Percentiles rank a stretch among this genome's conserved stretches.
phyloP scores from a whole-genome alignment of 164 flowering plant genomes.

The Paratinospora sagittata region DNA sequence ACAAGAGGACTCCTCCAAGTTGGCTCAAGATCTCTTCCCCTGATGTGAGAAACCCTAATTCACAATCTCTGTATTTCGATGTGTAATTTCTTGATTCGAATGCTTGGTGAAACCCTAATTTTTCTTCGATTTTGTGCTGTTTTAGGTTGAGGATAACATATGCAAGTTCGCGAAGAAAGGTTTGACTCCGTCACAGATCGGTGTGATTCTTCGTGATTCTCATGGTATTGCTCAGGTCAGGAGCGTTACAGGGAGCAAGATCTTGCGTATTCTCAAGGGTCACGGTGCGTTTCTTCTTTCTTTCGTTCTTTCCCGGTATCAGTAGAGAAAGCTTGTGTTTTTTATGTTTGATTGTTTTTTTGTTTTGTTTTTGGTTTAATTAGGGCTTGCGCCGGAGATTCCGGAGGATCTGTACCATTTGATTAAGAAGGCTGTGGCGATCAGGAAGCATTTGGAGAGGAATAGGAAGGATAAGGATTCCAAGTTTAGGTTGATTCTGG shows the following conservation, averaged over 20 bases:
- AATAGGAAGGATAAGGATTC: slow-evolving; percentile 97
- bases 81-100: neutral
- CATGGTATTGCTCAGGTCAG: slow-evolving; percentile 90
- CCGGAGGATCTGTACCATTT: slow-evolving; percentile 89
- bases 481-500: slow-evolving; percentile 81
- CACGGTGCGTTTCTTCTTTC: slow-evolving; percentile 42
- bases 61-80: neutral
- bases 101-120: neutral
- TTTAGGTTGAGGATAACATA: slow-evolving; percentile 79
- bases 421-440: slow-evolving; percentile 91
- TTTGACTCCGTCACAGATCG: slow-evolving; percentile 86
- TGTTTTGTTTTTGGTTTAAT: neutral
- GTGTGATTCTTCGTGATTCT: slow-evolving; percentile 89
- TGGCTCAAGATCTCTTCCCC: slow-evolving; percentile 42
- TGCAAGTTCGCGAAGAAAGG: slow-evolving; percentile 96
- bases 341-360: too few relatives aligned
- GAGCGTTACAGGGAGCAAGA: slow-evolving; percentile 87
- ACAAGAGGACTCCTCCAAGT: slow-evolving; percentile 73
- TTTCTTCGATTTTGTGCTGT: neutral
- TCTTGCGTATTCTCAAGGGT: slow-evolving; percentile 80
- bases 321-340: too few relatives aligned
- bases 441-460: slow-evolving; percentile 90
- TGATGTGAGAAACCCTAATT: slow-evolving; percentile 28
- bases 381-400: slow-evolving; percentile 89
- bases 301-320: neutral